These are phyloP conservation scores for Vairimorpha necatrix DNA, from an alignment of 371 early-diverging fungal species.

Conservation along the genomic window DNA sequence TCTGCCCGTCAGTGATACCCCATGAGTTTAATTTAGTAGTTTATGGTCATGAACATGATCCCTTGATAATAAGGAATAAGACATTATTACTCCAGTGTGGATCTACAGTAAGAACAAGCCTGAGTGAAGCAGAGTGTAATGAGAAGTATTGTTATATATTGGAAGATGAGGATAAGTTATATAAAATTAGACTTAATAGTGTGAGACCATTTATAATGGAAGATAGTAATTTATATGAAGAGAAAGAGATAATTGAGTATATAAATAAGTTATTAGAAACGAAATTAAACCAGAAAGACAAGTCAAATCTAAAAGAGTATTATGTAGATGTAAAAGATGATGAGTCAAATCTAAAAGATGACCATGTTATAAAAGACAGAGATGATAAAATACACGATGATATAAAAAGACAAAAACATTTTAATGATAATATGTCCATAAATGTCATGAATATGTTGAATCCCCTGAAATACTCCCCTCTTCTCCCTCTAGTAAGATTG, in stretches of 20 bases:
- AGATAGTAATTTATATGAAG: slow-evolving; percentile 25
- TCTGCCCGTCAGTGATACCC: slow-evolving; percentile 78
- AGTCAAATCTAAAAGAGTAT: background rate
- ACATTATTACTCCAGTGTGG: slow-evolving; percentile 81
- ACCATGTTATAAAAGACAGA: background rate
- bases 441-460: background rate
- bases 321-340: no score
- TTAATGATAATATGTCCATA: background rate
- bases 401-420: background rate
- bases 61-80: slow-evolving; percentile 69
- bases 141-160: slow-evolving; percentile 69
- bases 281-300: slow-evolving; percentile 9
- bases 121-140: slow-evolving; percentile 78
- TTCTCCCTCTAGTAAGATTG: background rate
- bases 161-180: slow-evolving; percentile 66
- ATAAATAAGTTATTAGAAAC: slow-evolving; percentile 17
- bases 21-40: slow-evolving; percentile 78
- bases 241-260: slow-evolving; percentile 21
- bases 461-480: background rate
- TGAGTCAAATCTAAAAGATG: slow-evolving; percentile 12
- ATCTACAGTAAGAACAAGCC: slow-evolving; percentile 84
- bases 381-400: slow-evolving; percentile 1
- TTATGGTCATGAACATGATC: slow-evolving; percentile 98
- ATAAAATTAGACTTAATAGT: slow-evolving; percentile 71
- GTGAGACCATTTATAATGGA: slow-evolving; percentile 79